Evolutionary conservation across 2,329 filamentous ascomycete genomes (phyloP), one percentile per base, ranked within the genome.

Genomic region (Piedraia hortae): DNA sequence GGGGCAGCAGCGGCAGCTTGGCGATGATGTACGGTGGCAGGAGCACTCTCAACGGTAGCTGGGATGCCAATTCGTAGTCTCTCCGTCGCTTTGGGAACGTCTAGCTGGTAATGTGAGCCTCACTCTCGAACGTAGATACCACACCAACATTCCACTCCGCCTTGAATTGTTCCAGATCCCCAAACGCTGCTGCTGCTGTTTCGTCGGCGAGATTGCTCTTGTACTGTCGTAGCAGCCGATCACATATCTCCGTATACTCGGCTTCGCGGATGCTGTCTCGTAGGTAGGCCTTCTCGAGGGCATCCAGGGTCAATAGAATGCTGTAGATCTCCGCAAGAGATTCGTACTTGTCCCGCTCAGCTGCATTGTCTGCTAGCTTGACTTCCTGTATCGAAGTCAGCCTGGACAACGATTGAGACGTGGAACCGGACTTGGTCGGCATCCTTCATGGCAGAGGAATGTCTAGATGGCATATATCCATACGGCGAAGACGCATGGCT

Each of bases 251-350:
- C 1, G 80, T 89, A 45, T 97, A 97, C 38, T 91, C 82, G 23
- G 59, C 58, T 47, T 93, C 85, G 4, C 72, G 63, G 22, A 97
- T 70, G 11, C 78, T 82, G 54, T 97, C 85, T 41, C 90, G 88
- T 17, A 97, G 62, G 41, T 90, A 97, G 1, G 82, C 88, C 45
- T 88, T 90, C 40, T 97, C 85, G 2, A 97, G 61, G 31, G 88
- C 78, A 42, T 97, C 85, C 3, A 97, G 56, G 0, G 85, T 93
- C 29, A 91, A 62, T 16, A 97, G 82, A 33, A 97, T 93, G 49
- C 80, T 90, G 48, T 93, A 97, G 12, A 97, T 68, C 47, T 97
- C 85, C 24, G 82, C 85, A 8, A 97, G 63, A 1, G 85, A 93
- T 41, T 93, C 85, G 44, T 91, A 77, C 1, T 93, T 56, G 42